Evolutionary conservation across 2,329 filamentous ascomycete genomes (phyloP), one percentile per base, ranked within the genome.

Genomic region (Eurotiales sp.): DNA sequence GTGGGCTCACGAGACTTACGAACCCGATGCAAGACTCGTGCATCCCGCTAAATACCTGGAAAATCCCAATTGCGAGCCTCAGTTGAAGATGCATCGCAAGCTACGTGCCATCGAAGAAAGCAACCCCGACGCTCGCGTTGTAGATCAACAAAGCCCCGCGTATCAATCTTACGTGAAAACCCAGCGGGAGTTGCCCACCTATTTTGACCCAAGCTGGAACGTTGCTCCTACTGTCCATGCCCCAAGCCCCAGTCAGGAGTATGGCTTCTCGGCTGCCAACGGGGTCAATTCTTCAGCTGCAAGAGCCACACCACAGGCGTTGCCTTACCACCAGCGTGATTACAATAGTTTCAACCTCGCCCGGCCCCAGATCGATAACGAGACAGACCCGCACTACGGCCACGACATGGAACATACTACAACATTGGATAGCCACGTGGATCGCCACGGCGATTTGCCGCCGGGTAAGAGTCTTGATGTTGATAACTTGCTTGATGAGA

Each of bases 131-230:
- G 44, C 43, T 39, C 44, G 51, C 27, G 41, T 11, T 25, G 11
- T 42, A 17, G 47, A 50, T 22, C 42, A 46, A 25, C 19, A 41
- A 25, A 11, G 19, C n/a, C 37, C 22, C 21, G 44, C 39, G 29
- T 54, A 54, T 40, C 39, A 49, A 40, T 11, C 19, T 14, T 54
- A 54, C 17, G 42, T 30, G 15, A 32, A 43, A 7, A 44, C 30
- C 22, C 52, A 54, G 37, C 21, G 48, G 14, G 52, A 54, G 39
- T 44, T 54, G 21, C 52, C 52, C 29, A 48, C 36, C 15, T 54
- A 49, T 27, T 36, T 27, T n/a, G 36, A 51, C 34, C 21, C 47
- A 21, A 50, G 37, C 42, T 54, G 52, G 52, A 47, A 46, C 12
- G 22, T 27, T n/a, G 25, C 47, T 14, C 49, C 49, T 11, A 50